Conservation (phyloP, 2,329 filamentous ascomycete species). For the Colletotrichum sojae region DNA sequence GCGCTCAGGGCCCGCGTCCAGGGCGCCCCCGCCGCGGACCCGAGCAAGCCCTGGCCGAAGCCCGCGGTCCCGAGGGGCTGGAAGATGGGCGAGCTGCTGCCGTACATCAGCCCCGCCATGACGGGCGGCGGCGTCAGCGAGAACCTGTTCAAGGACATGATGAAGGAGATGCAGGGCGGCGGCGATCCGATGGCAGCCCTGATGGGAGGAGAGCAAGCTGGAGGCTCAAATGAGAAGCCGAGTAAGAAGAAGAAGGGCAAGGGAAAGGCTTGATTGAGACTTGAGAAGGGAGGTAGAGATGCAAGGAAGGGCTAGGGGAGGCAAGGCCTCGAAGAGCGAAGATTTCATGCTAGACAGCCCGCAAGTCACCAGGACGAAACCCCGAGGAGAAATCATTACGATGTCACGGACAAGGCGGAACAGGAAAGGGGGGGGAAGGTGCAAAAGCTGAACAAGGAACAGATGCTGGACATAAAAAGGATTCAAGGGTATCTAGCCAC, state of each 20-base stretch:
- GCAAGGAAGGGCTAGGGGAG: not conserved
- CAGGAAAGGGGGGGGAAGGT: not conserved
- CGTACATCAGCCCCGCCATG: conserved; percentile 89
- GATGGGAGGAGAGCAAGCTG: conserved; percentile 55
- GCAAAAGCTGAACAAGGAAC: conserved; percentile 15
- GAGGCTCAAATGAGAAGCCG: conserved; percentile 53
- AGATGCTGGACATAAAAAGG: conserved; percentile 21
- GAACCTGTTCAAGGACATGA: conserved; percentile 96
- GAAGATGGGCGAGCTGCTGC: conserved; percentile 89
- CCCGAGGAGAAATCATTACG: conserved; percentile 11
- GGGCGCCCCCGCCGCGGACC: conserved; percentile 77
- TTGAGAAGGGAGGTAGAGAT: not conserved
- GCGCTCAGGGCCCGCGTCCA: conserved; percentile 81
- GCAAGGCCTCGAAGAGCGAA: not conserved
- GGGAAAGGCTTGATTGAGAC: conserved; percentile 54
- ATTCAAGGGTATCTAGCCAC: conserved; percentile 35
- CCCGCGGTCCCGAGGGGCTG: conserved; percentile 87
- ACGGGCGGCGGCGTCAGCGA: conserved; percentile 95
- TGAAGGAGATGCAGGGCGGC: conserved; percentile 85
- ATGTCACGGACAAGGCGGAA: conserved; percentile 11
- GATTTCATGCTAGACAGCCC: conserved; percentile 16
- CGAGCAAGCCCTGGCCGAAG: conserved; percentile 77
- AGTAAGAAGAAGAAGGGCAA: conserved; percentile 67
- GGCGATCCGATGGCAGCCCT: conserved; percentile 62
- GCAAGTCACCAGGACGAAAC: conserved; percentile 6